A percentile compares a stretch with the other conserved stretches of the same genome.
These are phyloP conservation scores for Sisymbrium irio DNA, from an alignment of 345 rosid genomes.

Conservation along the genomic window DNA sequence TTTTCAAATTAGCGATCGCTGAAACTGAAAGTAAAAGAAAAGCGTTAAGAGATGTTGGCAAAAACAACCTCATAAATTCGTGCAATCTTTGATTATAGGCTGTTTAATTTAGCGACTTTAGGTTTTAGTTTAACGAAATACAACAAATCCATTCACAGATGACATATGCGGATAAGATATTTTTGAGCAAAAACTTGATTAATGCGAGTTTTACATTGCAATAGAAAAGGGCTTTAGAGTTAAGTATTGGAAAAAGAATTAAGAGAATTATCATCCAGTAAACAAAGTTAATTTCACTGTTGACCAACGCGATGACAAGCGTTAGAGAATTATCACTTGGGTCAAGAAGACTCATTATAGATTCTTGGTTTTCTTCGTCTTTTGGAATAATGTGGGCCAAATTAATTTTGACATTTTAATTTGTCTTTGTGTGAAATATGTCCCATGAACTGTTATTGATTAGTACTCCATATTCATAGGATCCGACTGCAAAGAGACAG, in stretches of 20 bases:
- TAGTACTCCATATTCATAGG: conserved; percentile 27
- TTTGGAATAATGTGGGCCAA: conserved; percentile 15
- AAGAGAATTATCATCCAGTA: neutral
- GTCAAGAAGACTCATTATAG: neutral
- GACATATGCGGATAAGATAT: neutral
- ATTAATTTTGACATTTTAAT: neutral
- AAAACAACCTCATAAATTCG: too few relatives aligned
- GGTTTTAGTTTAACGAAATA: neutral
- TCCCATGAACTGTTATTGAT: conserved; percentile 21
- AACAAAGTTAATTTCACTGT: neutral
- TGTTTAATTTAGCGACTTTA: neutral
- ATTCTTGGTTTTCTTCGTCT: neutral
- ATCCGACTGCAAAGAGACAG: conserved; percentile 20
- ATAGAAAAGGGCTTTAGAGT: neutral
- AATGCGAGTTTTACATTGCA: neutral
- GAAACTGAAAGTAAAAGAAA: neutral
- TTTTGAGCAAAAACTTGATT: neutral
- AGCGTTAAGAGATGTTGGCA: neutral
- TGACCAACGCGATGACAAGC: neutral
- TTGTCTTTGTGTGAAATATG: conserved; percentile 15
- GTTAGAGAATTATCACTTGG: neutral
- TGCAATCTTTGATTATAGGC: neutral
- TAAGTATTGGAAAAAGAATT: neutral
- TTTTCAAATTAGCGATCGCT: neutral
- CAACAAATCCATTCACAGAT: neutral